A percentile compares a stretch with the other conserved stretches of the same genome.
Evolutionary conservation across 805 yeast genomes (phyloP).

Genomic region (Cyberlindnera saturnus): DNA sequence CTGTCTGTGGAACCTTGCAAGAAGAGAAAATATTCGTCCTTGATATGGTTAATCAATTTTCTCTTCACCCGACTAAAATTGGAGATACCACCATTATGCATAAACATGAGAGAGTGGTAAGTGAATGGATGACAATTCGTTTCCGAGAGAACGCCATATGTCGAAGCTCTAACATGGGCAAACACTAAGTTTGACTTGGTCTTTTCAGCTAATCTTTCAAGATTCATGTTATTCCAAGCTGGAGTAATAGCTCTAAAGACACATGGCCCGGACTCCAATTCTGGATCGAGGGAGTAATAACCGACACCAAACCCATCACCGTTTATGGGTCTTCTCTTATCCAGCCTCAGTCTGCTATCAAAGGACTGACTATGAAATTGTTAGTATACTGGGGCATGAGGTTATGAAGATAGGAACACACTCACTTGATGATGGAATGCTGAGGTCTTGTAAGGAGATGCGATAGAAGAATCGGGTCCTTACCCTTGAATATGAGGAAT

Average conservation of each 20-base stretch:
- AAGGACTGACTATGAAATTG: conserved; percentile 55
- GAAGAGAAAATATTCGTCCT: conserved; percentile 70
- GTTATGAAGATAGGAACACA: too few species aligned
- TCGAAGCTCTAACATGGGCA: conserved; percentile 95
- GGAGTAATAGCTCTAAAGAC: conserved; percentile 94
- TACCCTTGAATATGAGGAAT: conserved; percentile 78
- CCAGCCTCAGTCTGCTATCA: conserved; percentile 82
- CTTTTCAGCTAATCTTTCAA: conserved; percentile 80
- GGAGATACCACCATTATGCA: conserved; percentile 94
- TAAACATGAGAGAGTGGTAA: conserved; percentile 81
- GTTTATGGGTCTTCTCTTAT: conserved; percentile 85
- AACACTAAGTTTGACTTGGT: conserved; percentile 80
- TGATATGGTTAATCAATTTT: conserved; percentile 59
- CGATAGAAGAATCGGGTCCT: conserved; percentile 80
- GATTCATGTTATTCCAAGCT: conserved; percentile 93
- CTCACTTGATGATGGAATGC: conserved; percentile 80
- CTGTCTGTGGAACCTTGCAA: conserved; percentile 95
- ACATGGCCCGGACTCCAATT: conserved; percentile 73
- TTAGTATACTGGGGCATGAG: conserved; percentile 11
- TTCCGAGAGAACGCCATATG: conserved; percentile 89
- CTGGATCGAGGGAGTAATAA: conserved; percentile 64
- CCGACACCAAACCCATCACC: conserved; percentile 99
- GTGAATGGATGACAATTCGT: conserved; percentile 97
- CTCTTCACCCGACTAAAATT: conserved; percentile 72
- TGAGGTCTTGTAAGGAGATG: conserved; percentile 91